A percentile compares a stretch with the other conserved stretches of the same genome.
phyloP scores from a whole-genome alignment of 495 filamentous ascomycete species.

The Opeltia flavorubescens region DNA sequence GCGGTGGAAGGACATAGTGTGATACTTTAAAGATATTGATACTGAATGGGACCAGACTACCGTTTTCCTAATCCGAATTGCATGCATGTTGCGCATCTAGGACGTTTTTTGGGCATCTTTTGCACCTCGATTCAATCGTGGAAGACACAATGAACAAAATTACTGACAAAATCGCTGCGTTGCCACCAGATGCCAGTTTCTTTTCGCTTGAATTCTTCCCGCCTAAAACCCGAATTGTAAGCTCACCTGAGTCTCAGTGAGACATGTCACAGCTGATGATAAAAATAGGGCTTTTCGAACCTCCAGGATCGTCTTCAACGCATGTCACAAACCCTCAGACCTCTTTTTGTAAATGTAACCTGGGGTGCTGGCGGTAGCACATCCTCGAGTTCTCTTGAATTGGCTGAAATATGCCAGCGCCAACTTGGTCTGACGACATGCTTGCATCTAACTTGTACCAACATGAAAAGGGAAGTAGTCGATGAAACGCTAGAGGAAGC shows the following conservation, averaged over 20 bases:
- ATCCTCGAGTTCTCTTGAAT: conserved; percentile 73
- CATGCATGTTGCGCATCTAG: too few relatives aligned
- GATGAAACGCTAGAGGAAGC: conserved; percentile 85
- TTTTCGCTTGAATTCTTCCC: conserved; percentile 99
- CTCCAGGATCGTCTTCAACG: conserved; percentile 84
- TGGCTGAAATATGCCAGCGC: conserved; percentile 89
- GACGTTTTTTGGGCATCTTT: too few relatives aligned
- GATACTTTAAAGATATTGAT: too few relatives aligned
- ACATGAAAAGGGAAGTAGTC: conserved; percentile 77
- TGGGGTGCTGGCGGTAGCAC: conserved; percentile 97
- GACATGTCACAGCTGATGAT: conserved; percentile 12
- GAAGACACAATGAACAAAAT: conserved; percentile 66
- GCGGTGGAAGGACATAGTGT: too few relatives aligned
- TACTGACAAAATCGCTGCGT: conserved; percentile 87
- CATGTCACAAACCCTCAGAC: conserved; percentile 80
- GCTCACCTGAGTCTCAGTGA: conserved; percentile 1
- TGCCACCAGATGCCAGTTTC: conserved; percentile 69
- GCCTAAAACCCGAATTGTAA: conserved; percentile 81
- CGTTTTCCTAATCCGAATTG: too few relatives aligned
- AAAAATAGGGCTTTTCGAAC: conserved; percentile 67
- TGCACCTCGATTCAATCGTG: too few relatives aligned
- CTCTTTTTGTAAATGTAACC: conserved; percentile 91
- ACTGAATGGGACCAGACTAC: too few relatives aligned
- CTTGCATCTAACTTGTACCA: conserved; percentile 92
- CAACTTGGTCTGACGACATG: conserved; percentile 88